Evolutionary conservation across 192 early-diverging fungal genomes (phyloP).

Genomic region (Rhizophagus clarus): DNA sequence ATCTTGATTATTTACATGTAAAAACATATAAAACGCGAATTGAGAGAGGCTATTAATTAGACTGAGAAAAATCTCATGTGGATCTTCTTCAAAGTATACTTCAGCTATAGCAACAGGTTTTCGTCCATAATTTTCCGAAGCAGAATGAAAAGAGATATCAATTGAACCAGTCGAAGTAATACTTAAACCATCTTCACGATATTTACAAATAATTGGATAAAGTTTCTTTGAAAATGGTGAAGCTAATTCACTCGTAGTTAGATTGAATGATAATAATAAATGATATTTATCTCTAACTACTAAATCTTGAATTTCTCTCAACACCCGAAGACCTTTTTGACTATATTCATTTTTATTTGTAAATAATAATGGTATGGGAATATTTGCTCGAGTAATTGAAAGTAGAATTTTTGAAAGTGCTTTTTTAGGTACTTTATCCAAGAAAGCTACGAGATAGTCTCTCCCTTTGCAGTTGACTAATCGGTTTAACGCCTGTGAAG

Average conservation of each 20-base stretch:
- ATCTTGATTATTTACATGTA: not conserved
- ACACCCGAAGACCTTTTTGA: slow-evolving; percentile 5
- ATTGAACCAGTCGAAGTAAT: slow-evolving; percentile 1
- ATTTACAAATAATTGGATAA: not conserved
- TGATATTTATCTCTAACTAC: not conserved
- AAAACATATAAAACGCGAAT: not conserved
- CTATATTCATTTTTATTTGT: not conserved
- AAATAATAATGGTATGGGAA: slow-evolving; percentile 14
- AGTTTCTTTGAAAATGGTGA: not conserved
- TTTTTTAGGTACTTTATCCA: not conserved
- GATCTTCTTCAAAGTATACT: not conserved
- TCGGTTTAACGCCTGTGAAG: not conserved
- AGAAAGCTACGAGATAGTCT: not conserved
- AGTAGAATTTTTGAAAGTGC: not conserved
- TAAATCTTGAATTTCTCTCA: not conserved
- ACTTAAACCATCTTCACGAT: not conserved
- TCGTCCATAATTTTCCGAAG: slow-evolving; percentile 10
- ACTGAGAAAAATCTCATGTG: not conserved
- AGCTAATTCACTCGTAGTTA: not conserved
- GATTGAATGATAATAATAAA: slow-evolving; percentile 2
- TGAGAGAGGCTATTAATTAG: not conserved
- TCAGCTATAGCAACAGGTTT: not conserved
- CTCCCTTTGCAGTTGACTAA: not conserved
- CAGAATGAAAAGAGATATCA: slow-evolving; percentile 1
- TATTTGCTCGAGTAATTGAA: slow-evolving; percentile 3